A percentile compares a stretch with the other conserved stretches of the same genome.
Conservation (phyloP, 1,284 basidiomycete species). For the Sanghuangporus weigelae region DNA sequence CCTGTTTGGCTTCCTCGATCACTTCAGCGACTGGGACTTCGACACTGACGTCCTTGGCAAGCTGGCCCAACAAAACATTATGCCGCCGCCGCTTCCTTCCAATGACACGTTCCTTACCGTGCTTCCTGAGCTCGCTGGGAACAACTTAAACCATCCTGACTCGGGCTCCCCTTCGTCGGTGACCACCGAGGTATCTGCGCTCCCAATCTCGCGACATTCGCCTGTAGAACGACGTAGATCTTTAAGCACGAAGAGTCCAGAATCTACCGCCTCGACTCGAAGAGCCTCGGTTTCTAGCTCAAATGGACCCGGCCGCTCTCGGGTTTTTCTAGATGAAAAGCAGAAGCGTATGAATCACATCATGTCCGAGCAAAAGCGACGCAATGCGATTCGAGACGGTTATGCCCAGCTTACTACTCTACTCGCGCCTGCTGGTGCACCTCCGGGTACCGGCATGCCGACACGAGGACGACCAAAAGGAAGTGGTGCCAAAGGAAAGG, state of each 20-base stretch:
- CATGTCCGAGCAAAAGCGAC: constrained; percentile 86
- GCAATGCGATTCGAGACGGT: constrained; percentile 84
- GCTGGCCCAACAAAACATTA: constrained; percentile 9
- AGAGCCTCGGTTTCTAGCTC: neutral
- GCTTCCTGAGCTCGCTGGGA: neutral
- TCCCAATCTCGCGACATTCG: neutral
- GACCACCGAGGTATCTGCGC: constrained; percentile 3
- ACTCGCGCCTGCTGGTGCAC: constrained; percentile 65
- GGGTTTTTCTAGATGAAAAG: constrained; percentile 62
- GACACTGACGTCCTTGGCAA: constrained; percentile 23
- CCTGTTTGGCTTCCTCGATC: constrained; percentile 72
- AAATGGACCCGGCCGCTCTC: constrained; percentile 11
- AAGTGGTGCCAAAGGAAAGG: constrained; percentile 44
- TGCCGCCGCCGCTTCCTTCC: neutral
- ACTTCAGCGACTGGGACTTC: constrained; percentile 59
- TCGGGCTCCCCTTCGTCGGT: constrained; percentile 21
- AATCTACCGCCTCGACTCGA: neutral
- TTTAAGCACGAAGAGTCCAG: constrained; percentile 1
- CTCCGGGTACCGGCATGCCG: constrained; percentile 62
- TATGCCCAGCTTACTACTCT: constrained; percentile 79
- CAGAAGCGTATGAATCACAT: constrained; percentile 94
- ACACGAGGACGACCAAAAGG: constrained; percentile 75
- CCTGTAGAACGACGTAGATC: neutral
- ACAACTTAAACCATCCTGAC: neutral
- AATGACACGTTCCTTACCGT: constrained; percentile 1